Evolutionary conservation across 2,329 filamentous ascomycete genomes (phyloP).

Genomic region (Leptographium flavum): DNA sequence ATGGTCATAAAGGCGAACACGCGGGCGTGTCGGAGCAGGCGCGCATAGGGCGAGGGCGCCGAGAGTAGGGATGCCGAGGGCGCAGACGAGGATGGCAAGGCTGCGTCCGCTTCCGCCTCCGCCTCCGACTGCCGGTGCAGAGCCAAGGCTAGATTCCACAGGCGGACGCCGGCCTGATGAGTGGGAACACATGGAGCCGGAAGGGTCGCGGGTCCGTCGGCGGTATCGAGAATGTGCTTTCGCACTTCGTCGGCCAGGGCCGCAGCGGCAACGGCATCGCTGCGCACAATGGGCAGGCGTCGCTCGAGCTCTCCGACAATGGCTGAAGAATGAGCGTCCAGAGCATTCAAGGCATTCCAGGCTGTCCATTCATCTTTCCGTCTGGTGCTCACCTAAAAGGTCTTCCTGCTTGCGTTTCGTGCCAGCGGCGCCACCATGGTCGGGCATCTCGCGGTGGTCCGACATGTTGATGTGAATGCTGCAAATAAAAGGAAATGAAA

Average conservation of each 20-base stretch:
- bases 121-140: conserved; percentile 5
- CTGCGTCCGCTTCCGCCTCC: no score
- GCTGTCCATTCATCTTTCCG: no score
- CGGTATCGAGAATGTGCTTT: not conserved
- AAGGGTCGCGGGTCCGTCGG: not conserved
- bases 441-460: not conserved
- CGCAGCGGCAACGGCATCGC: conserved; percentile 4
- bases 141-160: conserved; percentile 9
- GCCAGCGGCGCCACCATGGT: not conserved
- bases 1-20: conserved; percentile 55
- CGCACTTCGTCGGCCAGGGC: conserved; percentile 5
- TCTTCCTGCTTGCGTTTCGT: not conserved
- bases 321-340: not conserved
- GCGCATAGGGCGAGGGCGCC: conserved; percentile 11
- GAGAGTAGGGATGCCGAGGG: no score
- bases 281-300: conserved; percentile 4
- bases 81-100: no score
- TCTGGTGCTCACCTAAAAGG: not conserved
- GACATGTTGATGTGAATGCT: not conserved
- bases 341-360: no score
- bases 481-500: not conserved
- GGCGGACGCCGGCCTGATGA: conserved; percentile 3
- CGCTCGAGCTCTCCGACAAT: not conserved
- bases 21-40: conserved; percentile 25
- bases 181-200: not conserved